Evolutionary conservation across 2,329 filamentous ascomycete genomes (phyloP).

Genomic region (Tolypocladium guangdongense): DNA sequence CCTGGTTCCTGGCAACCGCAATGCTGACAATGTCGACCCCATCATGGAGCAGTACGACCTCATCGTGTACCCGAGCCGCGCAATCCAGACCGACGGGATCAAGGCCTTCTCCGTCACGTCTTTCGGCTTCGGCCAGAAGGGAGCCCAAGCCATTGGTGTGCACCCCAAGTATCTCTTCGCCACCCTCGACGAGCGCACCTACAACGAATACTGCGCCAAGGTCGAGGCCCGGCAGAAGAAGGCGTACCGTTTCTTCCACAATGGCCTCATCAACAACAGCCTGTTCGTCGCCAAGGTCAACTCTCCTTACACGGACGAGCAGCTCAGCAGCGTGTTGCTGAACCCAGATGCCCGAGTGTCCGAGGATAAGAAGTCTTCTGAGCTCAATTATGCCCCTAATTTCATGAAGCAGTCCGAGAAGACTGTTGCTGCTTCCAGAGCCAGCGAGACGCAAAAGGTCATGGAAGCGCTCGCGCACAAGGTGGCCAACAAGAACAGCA

Average conservation of each 20-base stretch:
- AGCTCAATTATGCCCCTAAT: constrained; percentile 61
- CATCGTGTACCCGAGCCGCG: constrained; percentile 91
- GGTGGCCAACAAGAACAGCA: constrained; percentile 49
- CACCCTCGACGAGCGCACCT: constrained; percentile 79
- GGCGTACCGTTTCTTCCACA: constrained; percentile 97
- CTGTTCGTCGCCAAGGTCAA: constrained; percentile 93
- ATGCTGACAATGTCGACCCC: constrained; percentile 94
- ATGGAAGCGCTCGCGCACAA: constrained; percentile 65
- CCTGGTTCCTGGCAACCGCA: constrained; percentile 91
- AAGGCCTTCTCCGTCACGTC: constrained; percentile 99
- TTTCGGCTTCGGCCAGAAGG: constrained; percentile 98
- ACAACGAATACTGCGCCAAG: constrained; percentile 73
- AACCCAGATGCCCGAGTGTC: constrained; percentile 85
- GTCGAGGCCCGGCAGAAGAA: constrained; percentile 94
- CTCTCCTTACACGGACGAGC: constrained; percentile 79
- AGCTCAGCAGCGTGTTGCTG: constrained; percentile 79
- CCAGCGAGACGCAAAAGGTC: constrained; percentile 59
- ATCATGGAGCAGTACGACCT: constrained; percentile 97
- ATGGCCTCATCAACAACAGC: constrained; percentile 94
- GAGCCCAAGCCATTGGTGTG: constrained; percentile 91
- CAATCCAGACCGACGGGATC: constrained; percentile 93
- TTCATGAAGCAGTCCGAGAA: constrained; percentile 57
- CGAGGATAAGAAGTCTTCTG: constrained; percentile 75
- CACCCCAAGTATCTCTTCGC: constrained; percentile 95
- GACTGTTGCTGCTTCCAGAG: constrained; percentile 33